phyloP scores from a whole-genome alignment of 139 green algal species.

The Monoraphidium neglectum region DNA sequence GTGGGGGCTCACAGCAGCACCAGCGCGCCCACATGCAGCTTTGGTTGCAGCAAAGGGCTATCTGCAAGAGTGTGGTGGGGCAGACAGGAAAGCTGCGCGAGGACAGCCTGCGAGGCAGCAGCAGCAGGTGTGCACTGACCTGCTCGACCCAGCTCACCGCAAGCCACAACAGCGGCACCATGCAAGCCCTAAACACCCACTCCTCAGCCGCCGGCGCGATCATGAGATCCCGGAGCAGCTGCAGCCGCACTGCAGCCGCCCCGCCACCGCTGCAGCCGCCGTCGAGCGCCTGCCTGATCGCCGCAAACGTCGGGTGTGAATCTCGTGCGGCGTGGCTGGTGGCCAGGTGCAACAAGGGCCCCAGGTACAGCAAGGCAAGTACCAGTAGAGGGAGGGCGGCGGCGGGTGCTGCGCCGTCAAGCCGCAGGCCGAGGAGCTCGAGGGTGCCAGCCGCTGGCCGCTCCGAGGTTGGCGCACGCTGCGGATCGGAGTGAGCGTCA shows the following conservation, averaged over 20 bases:
- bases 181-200: constrained; percentile 79
- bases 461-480: too few relatives aligned
- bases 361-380: too few relatives aligned
- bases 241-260: not conserved
- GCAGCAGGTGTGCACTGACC: not conserved
- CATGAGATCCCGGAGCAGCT: constrained; percentile 39
- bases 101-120: not conserved
- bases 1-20: constrained; percentile 5
- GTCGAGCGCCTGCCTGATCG: too few relatives aligned
- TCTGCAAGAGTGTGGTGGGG: not conserved
- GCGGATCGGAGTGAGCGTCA: too few relatives aligned
- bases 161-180: constrained; percentile 66
- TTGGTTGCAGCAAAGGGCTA: not conserved
- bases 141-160: constrained; percentile 31
- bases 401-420: too few relatives aligned
- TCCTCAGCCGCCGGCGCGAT: constrained; percentile 80
- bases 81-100: not conserved
- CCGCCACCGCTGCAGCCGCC: too few relatives aligned
- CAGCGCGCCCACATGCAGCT: not conserved
- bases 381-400: too few relatives aligned
- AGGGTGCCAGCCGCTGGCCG: too few relatives aligned
- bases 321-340: too few relatives aligned
- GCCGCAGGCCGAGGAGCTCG: too few relatives aligned
- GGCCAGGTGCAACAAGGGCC: too few relatives aligned
- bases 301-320: too few relatives aligned